A percentile compares a stretch with the other conserved stretches of the same genome.
These are phyloP conservation scores for Myriosclerotinia curreyana DNA, from an alignment of 2,329 filamentous ascomycete species.

Conservation along the genomic window DNA sequence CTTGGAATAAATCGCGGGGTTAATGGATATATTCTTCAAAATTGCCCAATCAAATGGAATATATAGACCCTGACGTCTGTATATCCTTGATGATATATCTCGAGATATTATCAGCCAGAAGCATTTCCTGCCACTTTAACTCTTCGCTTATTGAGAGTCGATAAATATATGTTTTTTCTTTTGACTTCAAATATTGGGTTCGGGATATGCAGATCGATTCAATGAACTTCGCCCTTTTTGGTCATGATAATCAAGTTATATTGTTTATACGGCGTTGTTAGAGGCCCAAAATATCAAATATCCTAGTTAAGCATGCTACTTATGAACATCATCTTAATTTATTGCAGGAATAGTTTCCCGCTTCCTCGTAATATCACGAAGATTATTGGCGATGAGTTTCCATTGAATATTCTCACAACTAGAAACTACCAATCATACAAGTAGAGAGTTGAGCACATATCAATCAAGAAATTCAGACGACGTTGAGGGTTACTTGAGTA, in stretches of 20 bases:
- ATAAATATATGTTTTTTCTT: too few species aligned
- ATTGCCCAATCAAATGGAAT: not conserved
- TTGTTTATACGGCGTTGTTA: slow-evolving; percentile 1
- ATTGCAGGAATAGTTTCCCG: too few species aligned
- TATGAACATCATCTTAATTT: not conserved
- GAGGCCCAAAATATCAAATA: not conserved
- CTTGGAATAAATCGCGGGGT: slow-evolving; percentile 7
- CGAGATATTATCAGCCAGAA: slow-evolving; percentile 15
- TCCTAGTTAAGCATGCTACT: not conserved
- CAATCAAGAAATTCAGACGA: not conserved
- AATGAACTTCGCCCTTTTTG: not conserved
- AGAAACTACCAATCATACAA: too few species aligned
- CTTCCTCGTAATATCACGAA: too few species aligned
- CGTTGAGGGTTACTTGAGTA: not conserved
- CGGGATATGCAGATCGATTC: too few species aligned
- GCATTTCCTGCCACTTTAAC: slow-evolving; percentile 17
- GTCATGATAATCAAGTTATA: too few species aligned
- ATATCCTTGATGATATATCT: not conserved
- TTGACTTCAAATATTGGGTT: not conserved
- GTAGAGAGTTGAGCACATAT: too few species aligned
- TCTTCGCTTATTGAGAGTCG: not conserved
- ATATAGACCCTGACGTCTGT: slow-evolving; percentile 7
- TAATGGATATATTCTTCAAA: not conserved
- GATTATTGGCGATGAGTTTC: too few species aligned
- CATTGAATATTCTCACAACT: too few species aligned